Conservation (phyloP, 2,329 filamentous ascomycete species). For the Phialophora tarda region DNA sequence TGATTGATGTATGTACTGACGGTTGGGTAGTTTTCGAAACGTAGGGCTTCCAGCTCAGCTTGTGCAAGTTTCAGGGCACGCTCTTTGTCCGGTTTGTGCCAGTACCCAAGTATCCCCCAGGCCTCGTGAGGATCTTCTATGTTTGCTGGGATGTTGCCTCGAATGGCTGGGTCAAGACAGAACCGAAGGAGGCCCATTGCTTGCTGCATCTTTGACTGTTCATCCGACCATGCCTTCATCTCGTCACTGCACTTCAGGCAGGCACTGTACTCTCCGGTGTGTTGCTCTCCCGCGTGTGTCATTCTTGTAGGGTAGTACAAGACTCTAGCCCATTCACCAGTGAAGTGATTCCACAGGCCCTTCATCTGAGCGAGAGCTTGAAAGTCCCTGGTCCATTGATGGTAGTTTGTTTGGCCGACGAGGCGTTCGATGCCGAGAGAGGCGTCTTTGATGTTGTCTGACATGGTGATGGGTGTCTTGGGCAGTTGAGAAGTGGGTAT, state of each 20-base stretch:
- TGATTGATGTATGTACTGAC: background rate
- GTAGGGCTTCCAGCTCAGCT: background rate
- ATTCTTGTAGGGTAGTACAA: background rate
- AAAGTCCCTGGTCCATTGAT: slow-evolving; percentile 1
- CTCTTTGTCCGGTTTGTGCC: background rate
- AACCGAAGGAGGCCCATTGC: background rate
- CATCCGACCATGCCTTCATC: background rate
- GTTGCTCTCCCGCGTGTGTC: background rate
- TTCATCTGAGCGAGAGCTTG: slow-evolving; percentile 3
- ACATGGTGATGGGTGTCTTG: background rate
- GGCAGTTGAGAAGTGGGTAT: background rate
- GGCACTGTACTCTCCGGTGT: background rate
- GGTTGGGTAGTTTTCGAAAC: background rate
- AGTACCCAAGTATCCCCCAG: background rate
- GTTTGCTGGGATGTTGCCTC: background rate
- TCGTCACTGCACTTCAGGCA: background rate
- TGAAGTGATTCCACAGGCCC: background rate
- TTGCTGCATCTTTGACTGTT: background rate
- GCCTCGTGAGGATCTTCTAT: background rate
- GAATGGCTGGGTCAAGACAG: background rate
- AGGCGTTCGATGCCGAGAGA: background rate
- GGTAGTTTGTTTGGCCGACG: background rate
- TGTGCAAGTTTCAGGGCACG: background rate
- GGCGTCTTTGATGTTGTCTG: background rate
- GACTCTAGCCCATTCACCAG: background rate